Conservation (phyloP, 2,329 filamentous ascomycete species). For the Pyricularia pennisetigena region DNA sequence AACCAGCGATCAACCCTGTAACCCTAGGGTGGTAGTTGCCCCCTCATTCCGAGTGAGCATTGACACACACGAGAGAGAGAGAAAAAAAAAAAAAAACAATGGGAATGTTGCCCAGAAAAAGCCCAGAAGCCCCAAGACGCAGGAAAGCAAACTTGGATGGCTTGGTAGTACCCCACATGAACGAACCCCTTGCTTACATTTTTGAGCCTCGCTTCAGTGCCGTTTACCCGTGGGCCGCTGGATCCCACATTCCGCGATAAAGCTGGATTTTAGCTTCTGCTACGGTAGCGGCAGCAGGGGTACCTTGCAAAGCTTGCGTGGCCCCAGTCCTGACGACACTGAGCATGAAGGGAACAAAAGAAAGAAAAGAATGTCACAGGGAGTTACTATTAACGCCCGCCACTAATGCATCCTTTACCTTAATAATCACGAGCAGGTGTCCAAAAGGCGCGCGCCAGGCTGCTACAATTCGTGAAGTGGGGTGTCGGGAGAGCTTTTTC, state of each 20-base stretch:
- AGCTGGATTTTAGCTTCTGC: background rate
- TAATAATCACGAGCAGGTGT: too few species aligned
- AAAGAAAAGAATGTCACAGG: too few species aligned
- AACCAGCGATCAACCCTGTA: background rate
- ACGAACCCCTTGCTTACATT: background rate
- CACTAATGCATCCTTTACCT: too few species aligned
- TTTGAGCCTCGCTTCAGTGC: background rate
- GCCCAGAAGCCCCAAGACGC: background rate
- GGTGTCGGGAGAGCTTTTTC: too few species aligned
- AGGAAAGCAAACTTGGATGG: background rate
- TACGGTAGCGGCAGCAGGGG: background rate
- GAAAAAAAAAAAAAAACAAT: background rate
- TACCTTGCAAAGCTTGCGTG: background rate
- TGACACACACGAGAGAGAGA: background rate
- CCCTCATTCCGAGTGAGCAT: background rate
- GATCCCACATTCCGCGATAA: background rate
- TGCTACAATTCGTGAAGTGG: too few species aligned
- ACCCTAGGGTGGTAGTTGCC: too few species aligned
- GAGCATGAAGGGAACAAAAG: background rate
- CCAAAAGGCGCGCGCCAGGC: too few species aligned
- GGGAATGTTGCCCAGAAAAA: background rate
- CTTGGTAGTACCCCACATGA: background rate
- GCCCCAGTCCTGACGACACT: background rate
- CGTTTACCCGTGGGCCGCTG: background rate
- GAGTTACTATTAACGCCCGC: too few species aligned